Conservation (phyloP, 2,329 filamentous ascomycete species). For the Venturia nashicola region DNA sequence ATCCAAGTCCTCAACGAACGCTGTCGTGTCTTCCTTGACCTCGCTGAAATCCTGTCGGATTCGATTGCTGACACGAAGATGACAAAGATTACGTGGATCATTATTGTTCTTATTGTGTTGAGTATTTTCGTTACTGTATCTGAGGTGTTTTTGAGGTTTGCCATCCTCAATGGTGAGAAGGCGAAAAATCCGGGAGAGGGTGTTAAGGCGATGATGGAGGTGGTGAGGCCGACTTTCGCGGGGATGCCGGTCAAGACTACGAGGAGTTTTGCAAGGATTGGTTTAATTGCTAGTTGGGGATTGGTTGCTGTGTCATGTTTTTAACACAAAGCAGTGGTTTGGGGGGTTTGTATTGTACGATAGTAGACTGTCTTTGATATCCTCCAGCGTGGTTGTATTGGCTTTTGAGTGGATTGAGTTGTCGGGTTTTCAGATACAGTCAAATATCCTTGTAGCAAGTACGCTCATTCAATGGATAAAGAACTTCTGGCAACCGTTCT, state of each 20-base stretch:
- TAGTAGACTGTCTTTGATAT: background rate
- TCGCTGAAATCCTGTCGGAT: constrained; percentile 89
- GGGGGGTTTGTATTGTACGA: background rate
- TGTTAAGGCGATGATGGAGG: background rate
- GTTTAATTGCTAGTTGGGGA: background rate
- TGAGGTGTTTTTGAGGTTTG: constrained; percentile 80
- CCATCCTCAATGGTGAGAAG: constrained; percentile 15
- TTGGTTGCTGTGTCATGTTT: background rate
- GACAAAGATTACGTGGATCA: constrained; percentile 94
- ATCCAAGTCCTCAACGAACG: constrained; percentile 96
- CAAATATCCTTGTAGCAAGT: no score
- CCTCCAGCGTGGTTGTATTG: background rate
- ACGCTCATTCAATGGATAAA: no score
- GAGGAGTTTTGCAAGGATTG: constrained; percentile 6
- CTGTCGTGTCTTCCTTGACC: constrained; percentile 89
- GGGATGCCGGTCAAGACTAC: background rate
- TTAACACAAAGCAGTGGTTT: background rate
- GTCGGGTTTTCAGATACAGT: no score
- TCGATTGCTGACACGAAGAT: constrained; percentile 89
- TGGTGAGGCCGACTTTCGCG: background rate
- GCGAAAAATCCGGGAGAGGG: background rate
- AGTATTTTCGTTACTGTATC: constrained; percentile 84
- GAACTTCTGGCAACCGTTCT: no score
- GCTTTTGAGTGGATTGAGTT: no score
- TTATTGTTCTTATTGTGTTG: constrained; percentile 84